Conservation (phyloP, 2,329 filamentous ascomycete species). For the Aspergillus thermomutatus region DNA sequence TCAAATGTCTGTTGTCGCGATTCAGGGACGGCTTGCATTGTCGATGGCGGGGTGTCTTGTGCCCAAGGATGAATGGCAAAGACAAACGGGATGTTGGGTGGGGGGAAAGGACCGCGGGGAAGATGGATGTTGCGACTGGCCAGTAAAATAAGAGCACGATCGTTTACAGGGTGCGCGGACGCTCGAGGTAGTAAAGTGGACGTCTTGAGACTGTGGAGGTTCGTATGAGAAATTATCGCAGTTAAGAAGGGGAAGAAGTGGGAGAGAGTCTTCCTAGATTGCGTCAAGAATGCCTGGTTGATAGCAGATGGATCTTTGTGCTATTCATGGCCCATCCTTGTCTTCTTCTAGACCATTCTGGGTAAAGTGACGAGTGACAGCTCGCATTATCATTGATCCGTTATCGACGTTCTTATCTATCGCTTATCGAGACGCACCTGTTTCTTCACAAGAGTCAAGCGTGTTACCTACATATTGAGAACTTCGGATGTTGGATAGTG, state of each 20-base stretch:
- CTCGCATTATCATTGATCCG: background rate
- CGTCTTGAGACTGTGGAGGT: background rate
- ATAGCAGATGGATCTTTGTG: background rate
- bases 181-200: too few relatives aligned
- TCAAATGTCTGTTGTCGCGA: conserved; percentile 91
- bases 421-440: background rate
- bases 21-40: conserved; percentile 63
- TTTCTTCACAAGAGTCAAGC: too few relatives aligned
- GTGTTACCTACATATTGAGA: too few relatives aligned
- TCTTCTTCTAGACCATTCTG: background rate
- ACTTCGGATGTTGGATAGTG: too few relatives aligned
- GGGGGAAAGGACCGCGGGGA: conserved; percentile 9
- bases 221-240: background rate
- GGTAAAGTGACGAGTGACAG: background rate
- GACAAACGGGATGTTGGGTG: background rate
- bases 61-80: background rate
- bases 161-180: background rate
- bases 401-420: background rate
- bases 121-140: background rate
- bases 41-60: conserved; percentile 11
- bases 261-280: background rate
- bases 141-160: background rate
- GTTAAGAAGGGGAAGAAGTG: background rate
- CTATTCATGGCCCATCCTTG: background rate
- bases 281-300: background rate